phyloP scores from a whole-genome alignment of 2,329 filamentous ascomycete species.

The Dactylellina haptotyla region DNA sequence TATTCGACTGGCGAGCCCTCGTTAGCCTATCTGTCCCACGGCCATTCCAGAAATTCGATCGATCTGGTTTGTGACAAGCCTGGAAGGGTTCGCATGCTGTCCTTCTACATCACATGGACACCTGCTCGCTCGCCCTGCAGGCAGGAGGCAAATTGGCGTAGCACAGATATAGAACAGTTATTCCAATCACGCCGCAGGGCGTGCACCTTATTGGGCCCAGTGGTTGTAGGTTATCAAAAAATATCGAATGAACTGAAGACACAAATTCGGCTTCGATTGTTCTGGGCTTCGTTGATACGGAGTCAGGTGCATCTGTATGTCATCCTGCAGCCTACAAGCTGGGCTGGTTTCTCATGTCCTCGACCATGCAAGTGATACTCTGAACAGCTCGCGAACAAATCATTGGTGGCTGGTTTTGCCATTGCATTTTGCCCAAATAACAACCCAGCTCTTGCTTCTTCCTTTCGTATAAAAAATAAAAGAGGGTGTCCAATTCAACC shows the following conservation, averaged over 20 bases:
- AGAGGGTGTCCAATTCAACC: conserved; percentile 12
- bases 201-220: neutral
- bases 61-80: conserved; percentile 11
- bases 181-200: neutral
- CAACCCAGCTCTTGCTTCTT: neutral
- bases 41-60: too few species aligned
- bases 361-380: neutral
- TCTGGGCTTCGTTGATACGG: neutral
- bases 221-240: neutral
- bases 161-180: neutral
- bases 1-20: too few species aligned
- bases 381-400: neutral
- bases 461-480: neutral
- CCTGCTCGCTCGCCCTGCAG: neutral
- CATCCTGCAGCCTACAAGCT: neutral
- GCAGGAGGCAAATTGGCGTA: too few species aligned
- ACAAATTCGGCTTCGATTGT: neutral
- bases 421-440: neutral
- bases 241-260: conserved; percentile 9
- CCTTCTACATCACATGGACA: conserved; percentile 12
- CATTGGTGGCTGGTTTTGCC: neutral
- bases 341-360: too few species aligned
- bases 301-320: neutral
- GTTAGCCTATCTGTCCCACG: too few species aligned
- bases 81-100: conserved; percentile 11